Evolutionary conservation across 805 yeast genomes (phyloP), one percentile per base, ranked within the genome.

Genomic region (Candida silvatica): DNA sequence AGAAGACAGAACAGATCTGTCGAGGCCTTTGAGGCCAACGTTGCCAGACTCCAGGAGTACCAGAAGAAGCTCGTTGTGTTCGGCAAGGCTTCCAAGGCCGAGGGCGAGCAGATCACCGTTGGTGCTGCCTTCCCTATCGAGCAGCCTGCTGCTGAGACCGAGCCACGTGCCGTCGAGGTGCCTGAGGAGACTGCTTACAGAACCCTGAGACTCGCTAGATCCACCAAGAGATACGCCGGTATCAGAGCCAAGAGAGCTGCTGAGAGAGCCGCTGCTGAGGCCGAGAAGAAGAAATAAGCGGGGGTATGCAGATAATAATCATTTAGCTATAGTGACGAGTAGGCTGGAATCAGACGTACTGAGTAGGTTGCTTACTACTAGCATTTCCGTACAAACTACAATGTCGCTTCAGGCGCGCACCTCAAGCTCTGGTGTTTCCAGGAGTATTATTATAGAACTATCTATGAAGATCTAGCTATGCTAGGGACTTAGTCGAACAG

Each of bases 221-320:
- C 94, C 55, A 84, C 83, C 59, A 86, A 90, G 79, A 86, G 76
- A 70, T 82, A 75, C 82, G 74, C 68, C 67, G 99, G 99, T 77
- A 74, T 77, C 73, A 87, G 94, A 74, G 97, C 80, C 66, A 92
- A 90, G 94, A 83, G 96, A 74, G 95, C 95, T 61, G 78, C 67
- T 64, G 97, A 88, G 55, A 77, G 77, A 76, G 97, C 96, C 67
- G 97, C 86, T 74, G 97, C 97, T 67, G 98, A 88, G 76, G 95
- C 94, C 73, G 96, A 87, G 62, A 88, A 88, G 90, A 88, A 88
- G 88, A 86, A 86, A 80, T 86, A 84, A 79, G 58, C 41, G 7
- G 5, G 9, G 24, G 12, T 12, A 22, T 22, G 12, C n/a, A n/a
- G n/a, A n/a, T n/a, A n/a, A n/a, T n/a, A n/a, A n/a, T n/a, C n/a